Conservation (phyloP, 805 yeast species). For the Gaillardinia entomophila region DNA sequence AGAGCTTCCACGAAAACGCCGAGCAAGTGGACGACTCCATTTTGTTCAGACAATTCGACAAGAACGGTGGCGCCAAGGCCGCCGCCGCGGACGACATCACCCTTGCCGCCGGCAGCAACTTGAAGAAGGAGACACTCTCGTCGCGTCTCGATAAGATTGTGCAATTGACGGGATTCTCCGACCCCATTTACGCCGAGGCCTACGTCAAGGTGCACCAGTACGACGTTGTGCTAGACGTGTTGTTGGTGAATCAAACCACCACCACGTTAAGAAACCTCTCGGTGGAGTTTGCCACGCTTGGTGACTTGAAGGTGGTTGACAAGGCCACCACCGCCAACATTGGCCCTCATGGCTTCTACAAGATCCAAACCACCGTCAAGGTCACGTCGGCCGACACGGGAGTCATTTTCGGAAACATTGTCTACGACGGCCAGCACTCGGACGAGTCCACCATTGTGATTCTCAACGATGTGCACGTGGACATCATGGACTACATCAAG, state of each 20-base stretch:
- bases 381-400: constrained; percentile 98
- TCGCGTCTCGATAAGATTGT: constrained; percentile 84
- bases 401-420: constrained; percentile 93
- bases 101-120: constrained; percentile 46
- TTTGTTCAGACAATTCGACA: constrained; percentile 70
- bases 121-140: constrained; percentile 53
- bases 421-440: constrained; percentile 93
- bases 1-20: constrained; percentile 55
- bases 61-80: constrained; percentile 22
- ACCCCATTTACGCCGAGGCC: constrained; percentile 97
- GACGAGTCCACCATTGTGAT: constrained; percentile 86
- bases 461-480: constrained; percentile 90
- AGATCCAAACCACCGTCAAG: constrained; percentile 80
- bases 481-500: constrained; percentile 94
- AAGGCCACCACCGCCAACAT: constrained; percentile 84
- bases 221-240: constrained; percentile 89
- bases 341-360: constrained; percentile 97
- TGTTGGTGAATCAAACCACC: constrained; percentile 90
- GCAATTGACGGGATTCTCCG: constrained; percentile 96
- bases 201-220: constrained; percentile 93
- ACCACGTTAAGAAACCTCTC: constrained; percentile 84
- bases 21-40: constrained; percentile 77
- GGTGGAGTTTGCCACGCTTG: constrained; percentile 93
- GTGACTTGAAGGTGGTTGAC: constrained; percentile 92
- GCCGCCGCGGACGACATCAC: constrained; percentile 53